Conservation (phyloP, 1,139 yeast species). For the Debaryomyces nepalensis region DNA sequence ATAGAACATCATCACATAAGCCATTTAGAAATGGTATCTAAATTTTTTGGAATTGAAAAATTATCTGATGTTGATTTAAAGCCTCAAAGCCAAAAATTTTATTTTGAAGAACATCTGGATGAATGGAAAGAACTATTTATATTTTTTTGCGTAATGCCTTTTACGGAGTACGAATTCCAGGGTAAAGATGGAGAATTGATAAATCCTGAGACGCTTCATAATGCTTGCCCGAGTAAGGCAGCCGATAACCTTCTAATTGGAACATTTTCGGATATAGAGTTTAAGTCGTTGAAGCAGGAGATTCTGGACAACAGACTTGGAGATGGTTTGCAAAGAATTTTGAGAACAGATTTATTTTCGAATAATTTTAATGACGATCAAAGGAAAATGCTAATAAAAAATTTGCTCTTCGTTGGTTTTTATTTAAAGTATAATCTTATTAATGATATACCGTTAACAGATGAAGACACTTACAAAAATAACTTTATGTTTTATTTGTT, state of each 20-base stretch:
- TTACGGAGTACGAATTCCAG: constrained; percentile 5
- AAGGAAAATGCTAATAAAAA: background rate
- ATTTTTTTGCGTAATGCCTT: constrained; percentile 6
- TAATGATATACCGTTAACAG: background rate
- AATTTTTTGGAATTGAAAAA: too few relatives aligned
- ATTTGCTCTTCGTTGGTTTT: background rate
- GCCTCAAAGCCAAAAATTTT: too few relatives aligned
- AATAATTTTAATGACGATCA: background rate
- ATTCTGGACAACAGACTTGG: background rate
- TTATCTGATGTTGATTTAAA: too few relatives aligned
- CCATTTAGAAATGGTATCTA: too few relatives aligned
- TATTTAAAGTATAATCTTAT: background rate
- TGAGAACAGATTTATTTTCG: background rate
- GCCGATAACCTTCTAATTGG: constrained; percentile 2
- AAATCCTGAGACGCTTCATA: background rate
- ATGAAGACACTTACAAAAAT: background rate
- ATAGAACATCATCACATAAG: too few relatives aligned
- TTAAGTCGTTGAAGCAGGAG: background rate
- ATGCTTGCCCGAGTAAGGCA: background rate
- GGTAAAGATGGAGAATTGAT: background rate
- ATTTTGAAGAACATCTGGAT: background rate
- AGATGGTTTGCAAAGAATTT: background rate
- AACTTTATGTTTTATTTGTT: background rate
- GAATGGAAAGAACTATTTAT: constrained; percentile 5
- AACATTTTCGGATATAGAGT: constrained; percentile 3